These are phyloP conservation scores for Phytophthora boehmeriae DNA, from an alignment of 352 stramenopile species.

Conservation along the genomic window DNA sequence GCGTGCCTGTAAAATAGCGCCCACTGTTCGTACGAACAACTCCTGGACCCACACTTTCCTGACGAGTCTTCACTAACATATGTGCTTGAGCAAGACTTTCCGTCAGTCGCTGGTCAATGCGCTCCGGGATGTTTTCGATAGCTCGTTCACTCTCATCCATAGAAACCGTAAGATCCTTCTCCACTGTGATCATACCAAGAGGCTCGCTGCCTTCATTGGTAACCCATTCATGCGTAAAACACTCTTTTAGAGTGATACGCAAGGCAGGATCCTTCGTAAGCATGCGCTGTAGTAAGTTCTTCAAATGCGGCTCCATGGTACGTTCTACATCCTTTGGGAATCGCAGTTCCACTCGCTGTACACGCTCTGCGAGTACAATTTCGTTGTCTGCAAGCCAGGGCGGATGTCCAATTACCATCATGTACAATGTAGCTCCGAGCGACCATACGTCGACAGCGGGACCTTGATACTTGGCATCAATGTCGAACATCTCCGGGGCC, in stretches of 20 bases:
- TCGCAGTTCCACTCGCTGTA: slow-evolving; percentile 88
- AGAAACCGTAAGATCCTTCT: slow-evolving; percentile 79
- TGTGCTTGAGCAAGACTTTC: slow-evolving; percentile 80
- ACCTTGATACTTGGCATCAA: slow-evolving; percentile 87
- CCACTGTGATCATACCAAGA: slow-evolving; percentile 47
- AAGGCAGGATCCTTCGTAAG: slow-evolving; percentile 87
- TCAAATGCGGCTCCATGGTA: slow-evolving; percentile 86
- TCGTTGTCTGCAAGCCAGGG: slow-evolving; percentile 92
- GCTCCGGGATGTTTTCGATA: slow-evolving; percentile 89
- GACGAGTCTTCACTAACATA: slow-evolving; percentile 74
- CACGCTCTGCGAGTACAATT: slow-evolving; percentile 83
- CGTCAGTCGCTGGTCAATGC: slow-evolving; percentile 77
- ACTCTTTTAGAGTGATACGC: slow-evolving; percentile 81
- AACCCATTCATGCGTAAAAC: slow-evolving; percentile 92
- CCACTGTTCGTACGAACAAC: slow-evolving; percentile 61
- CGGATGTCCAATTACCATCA: slow-evolving; percentile 92
- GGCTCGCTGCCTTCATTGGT: slow-evolving; percentile 93
- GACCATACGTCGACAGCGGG: slow-evolving; percentile 90
- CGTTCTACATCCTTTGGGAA: slow-evolving; percentile 80
- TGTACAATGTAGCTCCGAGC: slow-evolving; percentile 91
- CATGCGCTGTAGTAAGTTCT: slow-evolving; percentile 92
- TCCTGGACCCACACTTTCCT: slow-evolving; percentile 45
- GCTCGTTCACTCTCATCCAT: slow-evolving; percentile 84
- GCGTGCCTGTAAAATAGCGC: slow-evolving; percentile 40
- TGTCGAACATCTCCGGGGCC: slow-evolving; percentile 92